Evolutionary conservation across 257 asterid genomes (phyloP), one percentile per base, ranked within the genome.

Genomic region (Nemophila menziesii): DNA sequence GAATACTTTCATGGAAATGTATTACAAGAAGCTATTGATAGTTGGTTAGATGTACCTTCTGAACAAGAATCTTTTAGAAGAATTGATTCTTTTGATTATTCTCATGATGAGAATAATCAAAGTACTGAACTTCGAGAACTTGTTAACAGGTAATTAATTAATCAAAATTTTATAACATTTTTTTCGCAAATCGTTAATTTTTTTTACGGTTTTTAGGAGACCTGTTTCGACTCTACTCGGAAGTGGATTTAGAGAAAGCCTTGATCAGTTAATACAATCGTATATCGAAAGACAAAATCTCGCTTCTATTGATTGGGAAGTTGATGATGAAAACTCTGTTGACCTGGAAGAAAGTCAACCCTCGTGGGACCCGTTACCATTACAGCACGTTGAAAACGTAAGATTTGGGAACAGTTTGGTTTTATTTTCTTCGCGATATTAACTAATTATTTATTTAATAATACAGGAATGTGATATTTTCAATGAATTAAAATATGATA

Each of bases 211-310:
- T 48, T 71, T 42, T 64, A 89, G 97, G 86, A 66, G 95, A 52
- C 80, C 80, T n/a, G 97, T 89, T 43, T 89, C 96, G 29, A 57
- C 75, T 58, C 92, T 85, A 64, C 95, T 85, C 23, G 67, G 71
- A 10, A 78, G 95, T 70, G 62, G 92, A 52, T 85, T 85, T 53
- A 78, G 93, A n/a, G 83, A 74, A 62, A 78, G 73, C 56, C 67
- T 85, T 41, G 68, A 78, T 55, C 93, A 60, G 60, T 68, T 85
- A 49, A 68, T 80, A 49, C 92, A 71, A 48, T 81, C 92, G 27
- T 77, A 75, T 5, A 77, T 46, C 9, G 82, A 73, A 65, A 79
- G 94, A 66, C 87, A 68, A 36, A 81, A 61, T 29, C 70, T 59
- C 55, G 70, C 73, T 61, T 72, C 90, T 51, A 62, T 37, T 40